A percentile compares a stretch with the other conserved stretches of the same genome.
These are phyloP conservation scores for Penicillium expansum DNA, from an alignment of 2,329 filamentous ascomycete species.

Conservation along the genomic window DNA sequence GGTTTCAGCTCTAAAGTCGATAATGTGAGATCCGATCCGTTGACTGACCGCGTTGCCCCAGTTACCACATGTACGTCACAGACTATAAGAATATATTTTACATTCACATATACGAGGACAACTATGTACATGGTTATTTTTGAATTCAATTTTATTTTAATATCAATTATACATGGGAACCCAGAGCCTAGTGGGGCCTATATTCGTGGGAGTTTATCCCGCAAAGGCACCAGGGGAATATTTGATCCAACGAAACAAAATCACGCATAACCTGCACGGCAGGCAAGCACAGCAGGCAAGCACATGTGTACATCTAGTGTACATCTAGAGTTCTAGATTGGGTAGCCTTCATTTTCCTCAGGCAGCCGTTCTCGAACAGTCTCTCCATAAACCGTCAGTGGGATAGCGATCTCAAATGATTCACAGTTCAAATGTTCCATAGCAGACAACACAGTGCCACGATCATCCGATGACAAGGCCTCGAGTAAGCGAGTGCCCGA, in stretches of 20 bases:
- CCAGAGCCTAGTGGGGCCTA: neutral
- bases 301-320: neutral
- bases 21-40: constrained; percentile 7
- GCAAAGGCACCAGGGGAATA: constrained; percentile 12
- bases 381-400: constrained; percentile 72
- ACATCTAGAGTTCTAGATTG: constrained; percentile 32
- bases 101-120: neutral
- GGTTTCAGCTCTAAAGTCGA: constrained; percentile 11
- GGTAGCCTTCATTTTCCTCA: constrained; percentile 42
- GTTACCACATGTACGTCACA: constrained; percentile 9
- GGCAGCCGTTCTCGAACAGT: constrained; percentile 45
- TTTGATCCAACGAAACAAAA: constrained; percentile 14
- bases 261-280: constrained; percentile 5
- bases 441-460: constrained; percentile 73
- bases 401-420: constrained; percentile 86
- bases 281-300: constrained; percentile 7
- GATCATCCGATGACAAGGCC: constrained; percentile 73
- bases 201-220: neutral
- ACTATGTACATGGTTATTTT: neutral
- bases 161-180: constrained; percentile 5
- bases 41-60: constrained; percentile 14
- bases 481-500: constrained; percentile 63
- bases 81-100: neutral
- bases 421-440: constrained; percentile 77
- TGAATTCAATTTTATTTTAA: neutral